phyloP scores from a whole-genome alignment of 805 yeast species.

The Wickerhamiella alocasiicola region DNA sequence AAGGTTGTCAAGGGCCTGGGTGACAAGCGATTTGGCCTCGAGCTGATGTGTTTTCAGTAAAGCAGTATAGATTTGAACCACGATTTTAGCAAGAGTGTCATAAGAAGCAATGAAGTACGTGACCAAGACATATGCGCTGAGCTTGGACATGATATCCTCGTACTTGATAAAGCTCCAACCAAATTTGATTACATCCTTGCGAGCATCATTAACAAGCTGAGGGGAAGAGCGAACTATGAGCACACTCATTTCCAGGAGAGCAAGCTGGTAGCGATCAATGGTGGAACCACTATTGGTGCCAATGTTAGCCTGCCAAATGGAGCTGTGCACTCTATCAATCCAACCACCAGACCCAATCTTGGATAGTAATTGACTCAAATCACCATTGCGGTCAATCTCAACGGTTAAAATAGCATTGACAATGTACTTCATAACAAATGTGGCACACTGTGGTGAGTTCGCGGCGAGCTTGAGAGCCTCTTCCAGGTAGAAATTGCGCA shows the following conservation, averaged over 20 bases:
- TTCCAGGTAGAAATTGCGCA: conserved; percentile 40
- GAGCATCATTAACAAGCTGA: conserved; percentile 40
- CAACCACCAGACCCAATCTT: conserved; percentile 34
- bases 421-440: conserved; percentile 48
- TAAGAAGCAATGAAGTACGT: conserved; percentile 74
- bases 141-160: conserved; percentile 81
- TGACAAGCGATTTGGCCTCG: conserved; percentile 72
- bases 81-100: conserved; percentile 80
- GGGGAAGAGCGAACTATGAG: conserved; percentile 61
- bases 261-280: conserved; percentile 60
- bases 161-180: conserved; percentile 87
- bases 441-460: conserved; percentile 28
- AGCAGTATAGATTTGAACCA: conserved; percentile 86
- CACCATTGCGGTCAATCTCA: conserved; percentile 42
- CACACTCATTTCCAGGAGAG: conserved; percentile 70
- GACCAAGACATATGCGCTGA: conserved; percentile 83
- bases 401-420: conserved; percentile 53
- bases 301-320: conserved; percentile 50
- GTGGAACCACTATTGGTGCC: conserved; percentile 22
- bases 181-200: conserved; percentile 81
- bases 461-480: conserved; percentile 38
- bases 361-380: conserved; percentile 36
- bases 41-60: conserved; percentile 69
- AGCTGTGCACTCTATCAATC: conserved; percentile 48
- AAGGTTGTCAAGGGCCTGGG: conserved; percentile 73